phyloP scores from a whole-genome alignment of 1,284 basidiomycete genomes.

The Omphalotus olearius region DNA sequence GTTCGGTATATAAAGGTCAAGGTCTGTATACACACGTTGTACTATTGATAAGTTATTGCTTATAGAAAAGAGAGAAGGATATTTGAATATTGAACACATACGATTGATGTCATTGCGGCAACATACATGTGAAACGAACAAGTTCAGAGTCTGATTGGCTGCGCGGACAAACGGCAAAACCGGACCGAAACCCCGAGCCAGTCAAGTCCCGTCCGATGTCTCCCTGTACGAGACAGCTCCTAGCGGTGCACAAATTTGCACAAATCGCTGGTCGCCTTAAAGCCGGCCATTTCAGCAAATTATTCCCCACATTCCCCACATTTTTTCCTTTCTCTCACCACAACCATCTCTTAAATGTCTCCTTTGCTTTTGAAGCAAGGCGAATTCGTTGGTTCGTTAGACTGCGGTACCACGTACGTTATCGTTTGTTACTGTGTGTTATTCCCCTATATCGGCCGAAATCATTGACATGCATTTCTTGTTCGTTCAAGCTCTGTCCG shows the following conservation, averaged over 20 bases:
- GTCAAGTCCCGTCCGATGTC: no score
- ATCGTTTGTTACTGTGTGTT: neutral
- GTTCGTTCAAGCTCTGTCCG: conserved; percentile 70
- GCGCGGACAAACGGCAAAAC: neutral
- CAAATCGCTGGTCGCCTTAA: neutral
- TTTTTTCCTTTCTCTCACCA: neutral
- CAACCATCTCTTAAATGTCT: conserved; percentile 16
- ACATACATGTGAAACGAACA: no score
- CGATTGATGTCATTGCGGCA: no score
- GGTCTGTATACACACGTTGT: no score
- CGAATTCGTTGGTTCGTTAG: conserved; percentile 85
- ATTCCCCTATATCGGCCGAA: neutral
- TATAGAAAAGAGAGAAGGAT: no score
- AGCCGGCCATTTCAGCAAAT: neutral
- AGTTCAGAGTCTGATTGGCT: no score
- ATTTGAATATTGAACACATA: no score
- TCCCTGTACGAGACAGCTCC: no score
- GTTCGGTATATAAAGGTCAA: conserved; percentile 26
- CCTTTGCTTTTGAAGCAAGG: conserved; percentile 37
- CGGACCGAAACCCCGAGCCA: neutral
- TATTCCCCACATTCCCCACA: neutral
- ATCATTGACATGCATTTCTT: conserved; percentile 3
- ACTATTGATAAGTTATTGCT: no score
- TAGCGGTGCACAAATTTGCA: no score
- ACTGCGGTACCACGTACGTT: conserved; percentile 89